These are phyloP conservation scores for Scheffersomyces illinoinensis DNA, from an alignment of 1,139 yeast species.

Conservation along the genomic window DNA sequence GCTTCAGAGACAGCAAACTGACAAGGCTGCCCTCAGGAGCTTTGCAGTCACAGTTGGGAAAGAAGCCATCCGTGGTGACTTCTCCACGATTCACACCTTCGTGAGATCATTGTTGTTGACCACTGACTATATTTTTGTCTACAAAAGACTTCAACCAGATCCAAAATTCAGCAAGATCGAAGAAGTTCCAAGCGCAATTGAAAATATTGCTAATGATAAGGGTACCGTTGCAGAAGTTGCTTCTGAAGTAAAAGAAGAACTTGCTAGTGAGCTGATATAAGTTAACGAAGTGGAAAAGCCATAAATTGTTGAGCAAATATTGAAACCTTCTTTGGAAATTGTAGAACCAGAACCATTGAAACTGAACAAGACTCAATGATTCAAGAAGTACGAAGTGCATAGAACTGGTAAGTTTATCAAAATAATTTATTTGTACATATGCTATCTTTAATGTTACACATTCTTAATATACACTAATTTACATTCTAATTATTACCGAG, in stretches of 20 bases:
- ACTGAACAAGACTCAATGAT: not conserved
- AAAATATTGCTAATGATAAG: not conserved
- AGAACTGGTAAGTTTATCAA: not conserved
- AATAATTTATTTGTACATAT: not conserved
- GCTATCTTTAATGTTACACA: not conserved
- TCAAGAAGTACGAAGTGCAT: not conserved
- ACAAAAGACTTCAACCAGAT: constrained; percentile 20
- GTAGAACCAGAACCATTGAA: not conserved
- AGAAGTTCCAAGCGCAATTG: not conserved
- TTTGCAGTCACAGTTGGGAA: constrained; percentile 14
- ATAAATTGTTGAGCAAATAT: not conserved
- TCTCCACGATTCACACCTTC: constrained; percentile 15
- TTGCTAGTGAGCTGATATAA: not conserved
- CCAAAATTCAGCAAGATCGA: not conserved
- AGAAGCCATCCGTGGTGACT: constrained; percentile 19
- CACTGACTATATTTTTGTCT: constrained; percentile 30
- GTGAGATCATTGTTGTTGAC: constrained; percentile 24
- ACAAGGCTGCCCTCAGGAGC: constrained; percentile 8
- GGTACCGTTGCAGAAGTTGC: no score
- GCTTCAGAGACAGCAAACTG: constrained; percentile 9
- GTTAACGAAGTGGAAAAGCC: not conserved
- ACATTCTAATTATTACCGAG: not conserved
- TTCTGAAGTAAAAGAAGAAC: not conserved
- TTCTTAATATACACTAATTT: not conserved
- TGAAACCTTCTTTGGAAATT: not conserved